Evolutionary conservation across 805 yeast species (phyloP).

Genomic region (Cyberlindnera samutprakarnensis): DNA sequence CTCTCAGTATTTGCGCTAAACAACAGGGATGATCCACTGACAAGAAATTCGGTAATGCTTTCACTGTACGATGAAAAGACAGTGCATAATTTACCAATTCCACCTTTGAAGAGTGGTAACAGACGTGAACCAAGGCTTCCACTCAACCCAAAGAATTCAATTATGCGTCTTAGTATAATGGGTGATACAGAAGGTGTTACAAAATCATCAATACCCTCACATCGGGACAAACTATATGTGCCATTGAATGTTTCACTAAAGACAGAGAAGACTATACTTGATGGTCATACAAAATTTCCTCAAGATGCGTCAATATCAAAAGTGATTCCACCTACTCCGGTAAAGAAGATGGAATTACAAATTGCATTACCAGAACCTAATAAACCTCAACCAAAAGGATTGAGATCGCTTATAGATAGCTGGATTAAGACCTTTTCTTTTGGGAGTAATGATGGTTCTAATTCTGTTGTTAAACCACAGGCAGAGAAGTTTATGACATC

Average conservation of each 20-base stretch:
- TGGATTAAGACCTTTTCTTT: conserved; percentile 16
- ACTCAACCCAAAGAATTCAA: conserved; percentile 21
- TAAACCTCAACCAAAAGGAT: conserved; percentile 16
- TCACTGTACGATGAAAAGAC: conserved; percentile 21
- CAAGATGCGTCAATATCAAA: conserved; percentile 32
- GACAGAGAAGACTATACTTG: conserved; percentile 13
- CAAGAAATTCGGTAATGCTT: conserved; percentile 34
- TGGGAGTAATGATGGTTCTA: conserved; percentile 7
- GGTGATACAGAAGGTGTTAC: conserved; percentile 1
- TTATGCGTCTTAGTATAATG: conserved; percentile 13
- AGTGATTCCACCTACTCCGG: conserved; percentile 63
- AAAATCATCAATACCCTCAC: conserved; percentile 5
- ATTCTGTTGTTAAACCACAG: conserved; percentile 5
- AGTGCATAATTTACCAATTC: conserved; percentile 17
- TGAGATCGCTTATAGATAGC: conserved; percentile 15
- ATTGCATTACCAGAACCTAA: conserved; percentile 24
- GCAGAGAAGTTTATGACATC: conserved; percentile 20
- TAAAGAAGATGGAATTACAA: conserved; percentile 47
- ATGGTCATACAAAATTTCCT: conserved; percentile 34
- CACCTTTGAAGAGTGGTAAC: conserved; percentile 6
- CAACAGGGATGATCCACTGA: conserved; percentile 31
- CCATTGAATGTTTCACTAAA: conserved; percentile 15
- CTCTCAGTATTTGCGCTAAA: conserved; percentile 30
- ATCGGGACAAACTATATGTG: conserved; percentile 11
- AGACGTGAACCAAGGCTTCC: conserved; percentile 14